Evolutionary conservation across 352 stramenopile species (phyloP).

Genomic region (Blastocystis sp.): DNA sequence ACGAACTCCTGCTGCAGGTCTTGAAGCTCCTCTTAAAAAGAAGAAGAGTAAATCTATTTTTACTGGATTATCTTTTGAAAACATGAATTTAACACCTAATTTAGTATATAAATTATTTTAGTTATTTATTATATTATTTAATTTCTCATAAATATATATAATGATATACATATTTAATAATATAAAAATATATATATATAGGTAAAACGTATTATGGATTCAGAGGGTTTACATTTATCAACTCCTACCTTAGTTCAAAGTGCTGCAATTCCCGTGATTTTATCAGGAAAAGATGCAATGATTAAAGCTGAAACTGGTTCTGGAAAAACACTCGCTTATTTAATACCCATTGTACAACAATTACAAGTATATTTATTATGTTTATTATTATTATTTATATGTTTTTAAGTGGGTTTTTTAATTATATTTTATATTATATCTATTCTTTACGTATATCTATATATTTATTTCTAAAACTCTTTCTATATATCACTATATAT

Average conservation of each 20-base stretch:
- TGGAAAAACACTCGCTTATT: constrained; percentile 68
- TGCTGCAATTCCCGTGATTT: constrained; percentile 54
- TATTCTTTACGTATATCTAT: constrained; percentile 69
- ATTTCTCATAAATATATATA: no score
- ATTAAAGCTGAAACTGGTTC: constrained; percentile 66
- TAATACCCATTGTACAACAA: constrained; percentile 58
- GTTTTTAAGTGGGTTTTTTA: constrained; percentile 46
- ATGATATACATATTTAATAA: no score
- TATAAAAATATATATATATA: no score
- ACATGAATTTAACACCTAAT: not conserved
- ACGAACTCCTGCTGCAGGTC: not conserved
- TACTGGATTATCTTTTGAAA: not conserved
- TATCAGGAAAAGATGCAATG: constrained; percentile 64
- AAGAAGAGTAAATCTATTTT: constrained; percentile 8
- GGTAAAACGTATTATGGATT: constrained; percentile 42
- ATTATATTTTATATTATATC: constrained; percentile 67
- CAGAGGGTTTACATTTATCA: constrained; percentile 60
- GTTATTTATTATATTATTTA: no score
- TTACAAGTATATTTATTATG: not conserved
- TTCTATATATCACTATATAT: constrained; percentile 54
- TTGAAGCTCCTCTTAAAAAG: constrained; percentile 9
- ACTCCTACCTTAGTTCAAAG: constrained; percentile 67
- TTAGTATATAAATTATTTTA: no score
- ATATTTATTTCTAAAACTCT: constrained; percentile 61
- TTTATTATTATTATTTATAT: not conserved